Conservation (phyloP, 192 early-diverging fungal species). For the Lunasporangiospora selenospora region DNA sequence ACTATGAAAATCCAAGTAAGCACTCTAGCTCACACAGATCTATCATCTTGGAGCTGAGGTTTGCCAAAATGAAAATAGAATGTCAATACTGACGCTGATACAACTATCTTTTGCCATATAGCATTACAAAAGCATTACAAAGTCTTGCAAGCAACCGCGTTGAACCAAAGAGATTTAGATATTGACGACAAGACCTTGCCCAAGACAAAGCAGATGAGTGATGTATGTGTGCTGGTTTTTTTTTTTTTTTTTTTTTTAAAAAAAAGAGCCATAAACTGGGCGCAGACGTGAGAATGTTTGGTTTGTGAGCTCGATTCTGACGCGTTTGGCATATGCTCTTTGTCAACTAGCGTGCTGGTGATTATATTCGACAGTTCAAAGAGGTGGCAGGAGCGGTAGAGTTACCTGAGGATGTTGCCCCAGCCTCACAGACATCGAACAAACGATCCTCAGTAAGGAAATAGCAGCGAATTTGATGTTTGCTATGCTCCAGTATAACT, state of each 20-base stretch:
- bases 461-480: no score
- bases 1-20: slow-evolving; percentile 53
- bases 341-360: slow-evolving; percentile 40
- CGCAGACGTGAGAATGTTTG: neutral
- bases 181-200: slow-evolving; percentile 48
- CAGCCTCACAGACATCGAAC: neutral
- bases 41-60: no score
- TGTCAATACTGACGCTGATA: no score
- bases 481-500: no score
- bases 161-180: slow-evolving; percentile 46
- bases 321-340: neutral
- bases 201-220: slow-evolving; percentile 46
- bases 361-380: slow-evolving; percentile 34
- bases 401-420: neutral
- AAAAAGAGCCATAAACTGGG: no score
- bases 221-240: no score
- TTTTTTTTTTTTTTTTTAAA: no score
- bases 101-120: slow-evolving; percentile 5
- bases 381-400: slow-evolving; percentile 13
- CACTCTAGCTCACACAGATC: no score
- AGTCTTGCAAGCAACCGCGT: slow-evolving; percentile 46
- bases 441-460: slow-evolving; percentile 26
- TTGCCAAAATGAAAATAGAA: no score
- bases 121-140: slow-evolving; percentile 51
- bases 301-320: neutral